These are phyloP conservation scores for Lepidium aucheri DNA, from an alignment of 345 rosid genomes.

Conservation along the genomic window DNA sequence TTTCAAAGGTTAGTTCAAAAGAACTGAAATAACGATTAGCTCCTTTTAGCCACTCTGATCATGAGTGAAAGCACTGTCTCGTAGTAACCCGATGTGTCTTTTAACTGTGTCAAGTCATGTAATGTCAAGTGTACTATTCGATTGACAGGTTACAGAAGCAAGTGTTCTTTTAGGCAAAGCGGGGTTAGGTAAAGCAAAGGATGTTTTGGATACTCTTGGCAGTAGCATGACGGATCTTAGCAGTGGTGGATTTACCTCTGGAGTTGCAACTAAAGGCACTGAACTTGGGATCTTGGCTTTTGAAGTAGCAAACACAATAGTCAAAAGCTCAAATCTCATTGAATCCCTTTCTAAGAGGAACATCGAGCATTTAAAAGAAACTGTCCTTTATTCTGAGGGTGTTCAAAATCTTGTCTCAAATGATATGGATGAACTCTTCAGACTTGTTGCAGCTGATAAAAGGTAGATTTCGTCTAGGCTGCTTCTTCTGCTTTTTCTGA, in stretches of 20 bases:
- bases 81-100: neutral
- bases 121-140: neutral
- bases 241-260: slow-evolving; percentile 59
- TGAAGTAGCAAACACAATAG: slow-evolving; percentile 89
- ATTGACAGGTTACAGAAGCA: slow-evolving; percentile 56
- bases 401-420: slow-evolving; percentile 69
- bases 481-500: neutral
- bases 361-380: slow-evolving; percentile 48
- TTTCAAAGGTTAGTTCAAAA: slow-evolving; percentile 42
- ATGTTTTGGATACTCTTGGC: slow-evolving; percentile 83
- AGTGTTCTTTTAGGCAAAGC: slow-evolving; percentile 72
- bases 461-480: slow-evolving; percentile 35
- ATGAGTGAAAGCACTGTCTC: neutral
- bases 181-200: slow-evolving; percentile 69
- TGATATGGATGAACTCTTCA: slow-evolving; percentile 63
- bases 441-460: slow-evolving; percentile 66
- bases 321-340: slow-evolving; percentile 81
- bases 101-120: neutral
- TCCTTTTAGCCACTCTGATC: neutral
- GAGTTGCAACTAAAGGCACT: slow-evolving; percentile 61
- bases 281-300: slow-evolving; percentile 70
- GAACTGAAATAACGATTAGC: neutral
- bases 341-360: slow-evolving; percentile 64
- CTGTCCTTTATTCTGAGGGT: slow-evolving; percentile 60
- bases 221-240: slow-evolving; percentile 88